A percentile compares a stretch with the other conserved stretches of the same genome.
Evolutionary conservation across 176 grass and related monocot genomes (phyloP).

Genomic region (Musa itinerans): DNA sequence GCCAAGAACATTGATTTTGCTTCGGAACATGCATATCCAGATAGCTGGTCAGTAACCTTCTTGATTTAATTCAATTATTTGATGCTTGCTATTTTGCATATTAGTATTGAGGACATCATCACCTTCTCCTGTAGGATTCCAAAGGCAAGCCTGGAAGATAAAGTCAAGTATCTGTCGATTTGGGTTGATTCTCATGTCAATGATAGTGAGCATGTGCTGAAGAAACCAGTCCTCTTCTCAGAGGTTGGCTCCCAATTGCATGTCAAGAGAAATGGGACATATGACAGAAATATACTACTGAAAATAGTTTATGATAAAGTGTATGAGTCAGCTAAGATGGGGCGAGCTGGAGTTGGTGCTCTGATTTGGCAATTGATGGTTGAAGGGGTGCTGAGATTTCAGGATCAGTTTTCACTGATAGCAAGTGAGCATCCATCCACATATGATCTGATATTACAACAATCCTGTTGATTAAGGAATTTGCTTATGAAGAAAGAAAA

Average conservation of each 20-base stretch:
- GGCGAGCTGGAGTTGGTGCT: constrained; percentile 59
- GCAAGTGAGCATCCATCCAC: constrained; percentile 39
- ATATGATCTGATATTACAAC: constrained; percentile 62
- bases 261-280: constrained; percentile 35
- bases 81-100: background rate
- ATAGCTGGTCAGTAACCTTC: constrained; percentile 45
- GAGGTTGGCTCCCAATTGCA: constrained; percentile 56
- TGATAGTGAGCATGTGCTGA: constrained; percentile 60
- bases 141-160: constrained; percentile 58
- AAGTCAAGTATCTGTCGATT: constrained; percentile 60
- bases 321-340: constrained; percentile 55
- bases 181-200: constrained; percentile 89
- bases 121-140: constrained; percentile 54
- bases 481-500: constrained; percentile 33
- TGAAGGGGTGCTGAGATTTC: constrained; percentile 53
- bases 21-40: constrained; percentile 86
- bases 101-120: background rate
- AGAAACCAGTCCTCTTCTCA: constrained; percentile 78
- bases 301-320: constrained; percentile 81
- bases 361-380: constrained; percentile 91
- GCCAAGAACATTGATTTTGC: constrained; percentile 77
- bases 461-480: constrained; percentile 52
- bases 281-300: constrained; percentile 51
- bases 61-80: background rate
- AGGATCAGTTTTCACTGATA: constrained; percentile 66